Conservation (phyloP, 2,329 filamentous ascomycete genomes). For the Exophiala calicioides region DNA sequence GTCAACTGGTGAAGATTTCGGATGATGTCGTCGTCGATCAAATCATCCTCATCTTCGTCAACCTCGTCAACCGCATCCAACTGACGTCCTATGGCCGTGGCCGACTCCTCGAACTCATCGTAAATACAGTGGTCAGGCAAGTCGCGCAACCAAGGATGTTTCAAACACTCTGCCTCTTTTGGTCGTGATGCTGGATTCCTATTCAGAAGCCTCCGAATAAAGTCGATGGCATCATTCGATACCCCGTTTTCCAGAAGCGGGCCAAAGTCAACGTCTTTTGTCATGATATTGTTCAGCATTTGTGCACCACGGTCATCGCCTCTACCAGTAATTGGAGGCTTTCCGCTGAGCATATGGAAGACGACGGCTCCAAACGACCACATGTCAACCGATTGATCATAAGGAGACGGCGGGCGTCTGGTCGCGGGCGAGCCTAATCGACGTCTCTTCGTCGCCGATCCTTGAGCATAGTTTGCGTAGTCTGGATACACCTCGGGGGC, state of each 20-base stretch:
- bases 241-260: conserved; percentile 62
- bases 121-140: conserved; percentile 60
- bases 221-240: conserved; percentile 69
- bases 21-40: no score
- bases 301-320: conserved; percentile 74
- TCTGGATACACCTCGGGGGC: conserved; percentile 95
- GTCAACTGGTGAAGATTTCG: conserved; percentile 27
- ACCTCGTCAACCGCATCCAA: conserved; percentile 39
- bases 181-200: conserved; percentile 77
- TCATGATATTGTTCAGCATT: conserved; percentile 82
- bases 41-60: conserved; percentile 35
- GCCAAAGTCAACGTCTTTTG: conserved; percentile 64
- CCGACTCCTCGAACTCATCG: conserved; percentile 46
- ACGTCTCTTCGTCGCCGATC: conserved; percentile 55
- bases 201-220: conserved; percentile 76
- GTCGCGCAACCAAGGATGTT: conserved; percentile 72
- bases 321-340: conserved; percentile 78
- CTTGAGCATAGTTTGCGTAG: conserved; percentile 61
- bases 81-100: conserved; percentile 47
- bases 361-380: conserved; percentile 95
- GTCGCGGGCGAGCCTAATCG: conserved; percentile 51
- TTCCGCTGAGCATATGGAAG: conserved; percentile 78
- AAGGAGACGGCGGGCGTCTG: conserved; percentile 58
- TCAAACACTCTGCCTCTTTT: conserved; percentile 68
- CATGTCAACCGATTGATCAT: conserved; percentile 89